Evolutionary conservation across 768 basidiomycete genomes (phyloP).

Genomic region (Panellus pusillus): DNA sequence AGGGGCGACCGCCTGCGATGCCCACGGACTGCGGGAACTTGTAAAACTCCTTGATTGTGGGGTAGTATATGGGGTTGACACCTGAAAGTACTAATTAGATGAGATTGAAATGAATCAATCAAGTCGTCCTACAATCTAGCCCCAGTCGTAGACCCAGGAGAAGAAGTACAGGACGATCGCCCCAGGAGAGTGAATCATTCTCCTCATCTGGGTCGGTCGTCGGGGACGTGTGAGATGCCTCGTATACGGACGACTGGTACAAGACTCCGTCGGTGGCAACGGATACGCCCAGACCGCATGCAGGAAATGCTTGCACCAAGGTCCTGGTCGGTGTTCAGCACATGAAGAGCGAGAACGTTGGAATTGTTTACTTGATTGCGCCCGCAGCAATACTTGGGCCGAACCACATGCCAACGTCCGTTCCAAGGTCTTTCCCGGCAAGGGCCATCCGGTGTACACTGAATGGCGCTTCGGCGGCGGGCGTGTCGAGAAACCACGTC

Average conservation of each 20-base stretch:
- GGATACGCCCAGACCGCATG: slow-evolving; percentile 77
- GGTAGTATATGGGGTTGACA: slow-evolving; percentile 94
- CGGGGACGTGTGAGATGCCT: slow-evolving; percentile 57
- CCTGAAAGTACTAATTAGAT: too few species aligned
- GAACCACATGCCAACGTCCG: slow-evolving; percentile 97
- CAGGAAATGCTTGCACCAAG: slow-evolving; percentile 76
- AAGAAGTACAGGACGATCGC: slow-evolving; percentile 79
- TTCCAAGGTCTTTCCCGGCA: slow-evolving; percentile 92
- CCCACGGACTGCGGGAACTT: slow-evolving; percentile 95
- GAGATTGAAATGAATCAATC: too few species aligned
- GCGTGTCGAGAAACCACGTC: slow-evolving; percentile 94
- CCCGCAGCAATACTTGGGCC: slow-evolving; percentile 98
- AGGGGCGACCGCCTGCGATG: slow-evolving; percentile 94
- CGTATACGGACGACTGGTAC: slow-evolving; percentile 83
- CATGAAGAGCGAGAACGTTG: not conserved
- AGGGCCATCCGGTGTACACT: slow-evolving; percentile 96
- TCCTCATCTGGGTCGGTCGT: slow-evolving; percentile 28
- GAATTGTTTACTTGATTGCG: slow-evolving; percentile 73
- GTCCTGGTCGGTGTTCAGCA: slow-evolving; percentile 43
- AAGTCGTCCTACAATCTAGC: slow-evolving; percentile 55
- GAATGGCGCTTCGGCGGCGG: slow-evolving; percentile 82
- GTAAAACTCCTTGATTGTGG: slow-evolving; percentile 77
- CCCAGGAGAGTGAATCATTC: slow-evolving; percentile 54
- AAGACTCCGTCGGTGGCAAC: slow-evolving; percentile 82
- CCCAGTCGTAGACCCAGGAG: slow-evolving; percentile 87